Base-by-base conservation (phyloP, 345 rosid species). In the Corchorus capsularis region DNA sequence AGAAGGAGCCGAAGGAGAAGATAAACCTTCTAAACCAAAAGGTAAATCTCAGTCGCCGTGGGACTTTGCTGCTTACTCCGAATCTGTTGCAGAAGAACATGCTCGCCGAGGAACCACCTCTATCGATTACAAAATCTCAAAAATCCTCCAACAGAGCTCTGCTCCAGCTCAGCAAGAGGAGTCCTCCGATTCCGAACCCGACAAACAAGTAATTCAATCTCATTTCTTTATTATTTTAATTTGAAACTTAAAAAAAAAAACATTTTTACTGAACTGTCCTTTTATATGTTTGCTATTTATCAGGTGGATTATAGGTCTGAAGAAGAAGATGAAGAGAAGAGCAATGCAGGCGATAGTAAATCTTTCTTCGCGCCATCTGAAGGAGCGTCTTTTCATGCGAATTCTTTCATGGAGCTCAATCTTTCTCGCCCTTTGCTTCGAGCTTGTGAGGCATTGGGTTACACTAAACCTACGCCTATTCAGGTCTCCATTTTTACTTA, bases 71-170 rank as follows among this genome's bases (percentile, higher is more conserved):
- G 80, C 93, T 13, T 93, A 87, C 74, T 89, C 97, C 8, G 94
- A 90, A 81, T 87, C 98, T 59, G 96, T 90, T 1, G 90, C 92
- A 19, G 98, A 95, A 56, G 99, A 95, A 81, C 98, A 95, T 83
- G 88, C 92, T 14, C 98, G 97, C 19, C 91, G 96, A 5, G 91
- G 90, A 80, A 96, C 98, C 70, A 93, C 99, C 52, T 96, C 99
- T 66, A 50, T 93, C 19, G 99, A 96, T 71, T 84, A 74, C 39
- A 96, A 96, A 86, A 91, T 96, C 82, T 87, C 94, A 41, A 89
- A 85, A 84, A 89, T 81, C 43, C 91, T 86, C 55, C 79, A 85
- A 56, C 86, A 83, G 66, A 84, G 69, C 61, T 72, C 93, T 11
- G 53, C 59, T 53, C 91, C 54, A 27, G 85, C 71, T 14, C 85